A percentile compares a stretch with the other conserved stretches of the same genome.
phyloP scores from a whole-genome alignment of 371 early-diverging fungal genomes.

The Rhizopus arrhizus region DNA sequence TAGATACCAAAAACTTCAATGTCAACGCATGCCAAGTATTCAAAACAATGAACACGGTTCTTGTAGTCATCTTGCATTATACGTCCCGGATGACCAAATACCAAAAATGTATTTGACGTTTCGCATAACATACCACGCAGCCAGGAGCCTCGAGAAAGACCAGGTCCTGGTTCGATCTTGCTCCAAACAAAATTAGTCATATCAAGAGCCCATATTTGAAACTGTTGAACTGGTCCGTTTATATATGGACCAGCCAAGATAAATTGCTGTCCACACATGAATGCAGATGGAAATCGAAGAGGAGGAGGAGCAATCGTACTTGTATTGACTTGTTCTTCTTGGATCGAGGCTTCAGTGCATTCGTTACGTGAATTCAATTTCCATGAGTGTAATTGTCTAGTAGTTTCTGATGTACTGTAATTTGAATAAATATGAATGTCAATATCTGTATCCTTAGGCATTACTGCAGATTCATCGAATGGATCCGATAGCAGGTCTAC shows the following conservation, averaged over 20 bases:
- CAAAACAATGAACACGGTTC: slow-evolving; percentile 65
- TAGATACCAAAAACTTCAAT: slow-evolving; percentile 68
- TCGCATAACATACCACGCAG: slow-evolving; percentile 65
- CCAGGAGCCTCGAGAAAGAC: slow-evolving; percentile 71
- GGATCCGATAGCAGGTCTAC: slow-evolving; percentile 19
- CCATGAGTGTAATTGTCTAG: slow-evolving; percentile 65
- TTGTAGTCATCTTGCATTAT: slow-evolving; percentile 69
- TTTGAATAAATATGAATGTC: slow-evolving; percentile 64
- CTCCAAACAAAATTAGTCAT: slow-evolving; percentile 63
- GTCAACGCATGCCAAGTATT: slow-evolving; percentile 61
- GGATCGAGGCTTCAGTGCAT: slow-evolving; percentile 50
- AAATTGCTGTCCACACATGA: slow-evolving; percentile 66
- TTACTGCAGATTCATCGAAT: slow-evolving; percentile 4
- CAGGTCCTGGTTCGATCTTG: slow-evolving; percentile 66
- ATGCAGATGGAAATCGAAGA: slow-evolving; percentile 71
- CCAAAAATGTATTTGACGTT: slow-evolving; percentile 58
- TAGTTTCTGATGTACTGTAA: slow-evolving; percentile 63
- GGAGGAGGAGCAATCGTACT: slow-evolving; percentile 64
- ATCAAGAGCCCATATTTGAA: slow-evolving; percentile 76
- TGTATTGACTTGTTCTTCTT: slow-evolving; percentile 50
- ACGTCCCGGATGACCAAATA: slow-evolving; percentile 74
- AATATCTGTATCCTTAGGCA: slow-evolving; percentile 20
- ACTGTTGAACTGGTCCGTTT: slow-evolving; percentile 55
- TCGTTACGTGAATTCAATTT: slow-evolving; percentile 32
- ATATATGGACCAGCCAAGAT: slow-evolving; percentile 73